Conservation (phyloP, 129 eudicot genomes). For the Deinandra increscens region DNA sequence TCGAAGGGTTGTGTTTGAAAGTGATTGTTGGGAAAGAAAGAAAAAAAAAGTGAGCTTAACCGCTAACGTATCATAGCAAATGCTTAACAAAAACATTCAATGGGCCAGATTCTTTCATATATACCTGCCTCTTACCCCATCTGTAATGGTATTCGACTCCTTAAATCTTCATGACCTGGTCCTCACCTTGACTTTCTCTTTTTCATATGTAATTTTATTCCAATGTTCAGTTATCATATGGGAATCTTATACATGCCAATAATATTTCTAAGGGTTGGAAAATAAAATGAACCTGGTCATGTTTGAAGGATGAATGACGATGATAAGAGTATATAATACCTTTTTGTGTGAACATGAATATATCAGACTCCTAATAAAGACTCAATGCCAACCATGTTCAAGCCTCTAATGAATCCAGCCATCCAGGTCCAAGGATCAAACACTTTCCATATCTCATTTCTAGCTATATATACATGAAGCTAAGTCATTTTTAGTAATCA, state of each 20-base stretch:
- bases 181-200: not conserved
- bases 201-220: not conserved
- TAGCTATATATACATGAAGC: not conserved
- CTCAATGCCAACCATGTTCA: slow-evolving; percentile 20
- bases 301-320: not conserved
- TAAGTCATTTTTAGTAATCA: not conserved
- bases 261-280: not conserved
- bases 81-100: too few relatives aligned
- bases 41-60: too few relatives aligned
- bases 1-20: too few relatives aligned
- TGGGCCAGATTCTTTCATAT: too few relatives aligned
- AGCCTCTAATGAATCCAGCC: slow-evolving; percentile 1
- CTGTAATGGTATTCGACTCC: not conserved
- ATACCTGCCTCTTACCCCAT: too few relatives aligned
- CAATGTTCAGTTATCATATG: not conserved
- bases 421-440: not conserved
- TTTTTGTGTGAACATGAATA: not conserved
- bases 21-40: too few relatives aligned
- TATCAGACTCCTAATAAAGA: not conserved
- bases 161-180: not conserved
- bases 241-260: not conserved
- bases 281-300: slow-evolving; percentile 18
- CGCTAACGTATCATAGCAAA: too few relatives aligned
- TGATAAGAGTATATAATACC: not conserved
- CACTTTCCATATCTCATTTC: not conserved